phyloP scores from a whole-genome alignment of 1,284 basidiomycete species.

The Ceratobasidium sp. region DNA sequence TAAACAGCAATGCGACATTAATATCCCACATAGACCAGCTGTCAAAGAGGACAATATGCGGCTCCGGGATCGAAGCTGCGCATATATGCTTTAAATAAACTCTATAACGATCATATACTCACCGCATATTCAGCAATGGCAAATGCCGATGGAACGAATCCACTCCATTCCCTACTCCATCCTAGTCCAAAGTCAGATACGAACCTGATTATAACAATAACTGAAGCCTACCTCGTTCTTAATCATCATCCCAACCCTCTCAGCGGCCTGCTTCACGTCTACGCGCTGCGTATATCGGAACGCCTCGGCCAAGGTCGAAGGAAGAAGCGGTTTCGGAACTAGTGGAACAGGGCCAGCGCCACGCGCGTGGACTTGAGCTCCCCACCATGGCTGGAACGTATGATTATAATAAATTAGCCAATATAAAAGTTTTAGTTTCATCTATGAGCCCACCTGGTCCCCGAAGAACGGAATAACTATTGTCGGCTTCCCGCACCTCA shows the following conservation, averaged over 20 bases:
- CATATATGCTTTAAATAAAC: neutral
- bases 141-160: constrained; percentile 71
- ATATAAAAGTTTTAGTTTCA: neutral
- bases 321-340: constrained; percentile 65
- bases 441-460: constrained; percentile 65
- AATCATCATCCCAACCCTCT: constrained; percentile 66
- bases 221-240: constrained; percentile 60
- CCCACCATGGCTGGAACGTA: constrained; percentile 58
- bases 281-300: constrained; percentile 65
- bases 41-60: neutral
- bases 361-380: constrained; percentile 69
- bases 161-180: constrained; percentile 65
- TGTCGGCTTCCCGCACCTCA: constrained; percentile 72
- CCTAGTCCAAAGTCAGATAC: constrained; percentile 53
- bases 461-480: constrained; percentile 79
- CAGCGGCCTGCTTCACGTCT: constrained; percentile 63
- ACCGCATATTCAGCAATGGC: constrained; percentile 70
- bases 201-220: neutral
- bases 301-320: constrained; percentile 66
- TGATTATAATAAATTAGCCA: neutral
- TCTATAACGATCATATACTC: constrained; percentile 17
- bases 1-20: constrained; percentile 44
- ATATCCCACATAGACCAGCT: neutral
- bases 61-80: neutral
- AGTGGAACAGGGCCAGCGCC: constrained; percentile 74